phyloP scores from a whole-genome alignment of 306 rosid species.

The Begonia masoniana region DNA sequence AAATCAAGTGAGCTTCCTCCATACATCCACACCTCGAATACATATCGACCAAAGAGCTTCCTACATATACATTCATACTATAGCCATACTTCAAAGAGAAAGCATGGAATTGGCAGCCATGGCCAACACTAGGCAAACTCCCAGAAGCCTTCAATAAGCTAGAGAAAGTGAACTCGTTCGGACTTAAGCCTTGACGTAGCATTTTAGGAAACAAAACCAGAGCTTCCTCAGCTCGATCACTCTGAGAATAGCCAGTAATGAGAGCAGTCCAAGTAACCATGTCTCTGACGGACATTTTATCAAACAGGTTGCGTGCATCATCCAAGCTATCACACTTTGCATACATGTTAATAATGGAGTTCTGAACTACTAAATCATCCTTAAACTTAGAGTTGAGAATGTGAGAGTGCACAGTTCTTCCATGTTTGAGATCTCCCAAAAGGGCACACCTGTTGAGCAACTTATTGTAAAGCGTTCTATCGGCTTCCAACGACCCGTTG shows the following conservation, averaged over 20 bases:
- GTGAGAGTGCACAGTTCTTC: constrained; percentile 12
- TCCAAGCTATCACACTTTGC: constrained; percentile 11
- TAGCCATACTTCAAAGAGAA: constrained; percentile 13
- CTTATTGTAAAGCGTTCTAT: constrained; percentile 5
- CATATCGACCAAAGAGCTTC: constrained; percentile 17
- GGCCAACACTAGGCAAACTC: constrained; percentile 3
- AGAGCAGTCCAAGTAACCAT: constrained; percentile 17
- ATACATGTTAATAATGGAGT: constrained; percentile 12
- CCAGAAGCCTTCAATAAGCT: constrained; percentile 17
- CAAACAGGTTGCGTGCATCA: constrained; percentile 11
- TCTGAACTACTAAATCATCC: constrained; percentile 10
- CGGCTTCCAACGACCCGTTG: constrained; percentile 6
- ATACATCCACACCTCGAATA: constrained; percentile 16
- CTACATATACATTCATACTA: constrained; percentile 14
- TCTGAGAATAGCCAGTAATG: constrained; percentile 17
- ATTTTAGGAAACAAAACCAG: constrained; percentile 13
- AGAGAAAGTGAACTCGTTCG: constrained; percentile 17
- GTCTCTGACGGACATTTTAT: constrained; percentile 10
- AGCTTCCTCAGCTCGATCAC: constrained; percentile 8
- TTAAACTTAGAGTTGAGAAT: constrained; percentile 7
- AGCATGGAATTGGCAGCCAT: constrained; percentile 15
- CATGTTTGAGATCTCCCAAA: constrained; percentile 8
- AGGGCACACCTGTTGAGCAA: constrained; percentile 12
- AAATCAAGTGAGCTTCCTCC: constrained; percentile 8
- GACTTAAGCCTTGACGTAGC: constrained; percentile 9